Conservation (phyloP, 2,329 filamentous ascomycete species). For the Aspergillus fijiensis region DNA sequence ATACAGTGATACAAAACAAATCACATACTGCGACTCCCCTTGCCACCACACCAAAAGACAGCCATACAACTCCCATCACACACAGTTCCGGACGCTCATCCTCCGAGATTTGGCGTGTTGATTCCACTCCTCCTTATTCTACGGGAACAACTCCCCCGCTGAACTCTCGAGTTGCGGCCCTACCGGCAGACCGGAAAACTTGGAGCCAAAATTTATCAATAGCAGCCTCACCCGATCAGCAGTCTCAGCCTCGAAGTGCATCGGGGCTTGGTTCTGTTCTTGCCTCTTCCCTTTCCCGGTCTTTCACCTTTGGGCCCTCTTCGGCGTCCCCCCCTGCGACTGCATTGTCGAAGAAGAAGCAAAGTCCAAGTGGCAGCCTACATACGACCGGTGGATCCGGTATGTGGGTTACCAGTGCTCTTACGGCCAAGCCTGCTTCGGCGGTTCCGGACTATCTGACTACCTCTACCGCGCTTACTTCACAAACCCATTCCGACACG, state of each 20-base stretch:
- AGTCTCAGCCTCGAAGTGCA: constrained; percentile 38
- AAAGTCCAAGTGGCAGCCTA: constrained; percentile 38
- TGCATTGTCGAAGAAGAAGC: constrained; percentile 35
- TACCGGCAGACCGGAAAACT: constrained; percentile 42
- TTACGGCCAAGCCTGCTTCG: constrained; percentile 25
- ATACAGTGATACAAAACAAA: constrained; percentile 44
- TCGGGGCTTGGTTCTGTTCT: constrained; percentile 45
- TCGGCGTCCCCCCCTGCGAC: constrained; percentile 44
- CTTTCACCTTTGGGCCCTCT: constrained; percentile 46
- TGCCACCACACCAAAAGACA: constrained; percentile 36
- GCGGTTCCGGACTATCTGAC: constrained; percentile 32
- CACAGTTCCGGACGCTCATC: constrained; percentile 54
- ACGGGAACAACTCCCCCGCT: constrained; percentile 54
- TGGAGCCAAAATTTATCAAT: constrained; percentile 43
- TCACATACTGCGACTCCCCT: constrained; percentile 38
- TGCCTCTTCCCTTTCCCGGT: constrained; percentile 47
- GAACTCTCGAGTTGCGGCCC: constrained; percentile 42
- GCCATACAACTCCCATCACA: constrained; percentile 27
- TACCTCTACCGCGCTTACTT: constrained; percentile 29
- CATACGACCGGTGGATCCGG: constrained; percentile 27
- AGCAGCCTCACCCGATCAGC: constrained; percentile 44
- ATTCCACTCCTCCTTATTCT: constrained; percentile 53
- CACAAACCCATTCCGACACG: constrained; percentile 39
- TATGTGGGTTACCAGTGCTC: constrained; percentile 30
- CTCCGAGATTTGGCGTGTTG: constrained; percentile 51